phyloP scores from a whole-genome alignment of 2,329 filamentous ascomycete genomes.

The Cladosporium sp. region DNA sequence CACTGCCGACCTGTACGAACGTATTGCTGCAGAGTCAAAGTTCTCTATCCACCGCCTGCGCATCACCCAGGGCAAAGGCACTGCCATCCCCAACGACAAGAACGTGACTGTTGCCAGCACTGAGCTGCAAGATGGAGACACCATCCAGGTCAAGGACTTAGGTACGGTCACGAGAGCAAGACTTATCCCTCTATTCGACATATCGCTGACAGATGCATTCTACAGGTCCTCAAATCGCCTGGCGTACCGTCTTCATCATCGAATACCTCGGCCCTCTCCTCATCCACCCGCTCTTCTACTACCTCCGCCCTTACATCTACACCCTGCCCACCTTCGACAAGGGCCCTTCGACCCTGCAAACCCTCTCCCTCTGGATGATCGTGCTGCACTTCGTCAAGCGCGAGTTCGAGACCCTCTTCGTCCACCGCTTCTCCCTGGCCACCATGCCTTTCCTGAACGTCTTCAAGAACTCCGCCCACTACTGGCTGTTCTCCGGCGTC shows the following conservation, averaged over 20 bases:
- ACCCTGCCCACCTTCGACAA: constrained; percentile 45
- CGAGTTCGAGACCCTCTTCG: constrained; percentile 88
- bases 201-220: background rate
- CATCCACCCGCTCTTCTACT: constrained; percentile 75
- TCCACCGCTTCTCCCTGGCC: constrained; percentile 91
- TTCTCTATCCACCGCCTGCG: constrained; percentile 62
- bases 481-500: constrained; percentile 83
- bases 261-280: constrained; percentile 92
- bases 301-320: constrained; percentile 73
- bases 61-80: constrained; percentile 66
- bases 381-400: constrained; percentile 89
- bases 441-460: constrained; percentile 93
- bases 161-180: constrained; percentile 58
- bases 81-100: constrained; percentile 57
- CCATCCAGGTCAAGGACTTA: constrained; percentile 86
- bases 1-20: constrained; percentile 58
- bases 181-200: background rate
- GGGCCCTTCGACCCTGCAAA: constrained; percentile 65
- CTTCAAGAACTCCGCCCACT: constrained; percentile 92
- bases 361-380: constrained; percentile 72
- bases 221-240: constrained; percentile 81
- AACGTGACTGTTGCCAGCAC: constrained; percentile 56
- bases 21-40: constrained; percentile 56
- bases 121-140: constrained; percentile 60
- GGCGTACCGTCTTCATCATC: constrained; percentile 91